phyloP scores from a whole-genome alignment of 73 alveolate species.

The Paramecium primaurelia region DNA sequence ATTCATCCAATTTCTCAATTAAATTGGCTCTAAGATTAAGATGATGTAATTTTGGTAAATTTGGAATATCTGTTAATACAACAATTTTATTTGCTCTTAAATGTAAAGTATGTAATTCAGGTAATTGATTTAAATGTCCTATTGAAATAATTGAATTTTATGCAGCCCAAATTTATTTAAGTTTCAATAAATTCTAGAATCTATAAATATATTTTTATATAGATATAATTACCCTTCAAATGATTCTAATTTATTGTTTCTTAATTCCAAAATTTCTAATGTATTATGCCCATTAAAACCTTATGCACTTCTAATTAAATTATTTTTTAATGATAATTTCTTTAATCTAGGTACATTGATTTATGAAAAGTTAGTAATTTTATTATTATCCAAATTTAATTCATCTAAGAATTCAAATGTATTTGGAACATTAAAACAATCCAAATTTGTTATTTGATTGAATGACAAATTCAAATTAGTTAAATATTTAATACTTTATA shows the following conservation, averaged over 20 bases:
- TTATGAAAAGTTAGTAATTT: slow-evolving; percentile 29
- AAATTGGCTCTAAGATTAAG: slow-evolving; percentile 51
- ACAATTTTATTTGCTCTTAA: slow-evolving; percentile 47
- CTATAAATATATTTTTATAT: neutral
- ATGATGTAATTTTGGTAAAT: slow-evolving; percentile 44
- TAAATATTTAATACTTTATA: neutral
- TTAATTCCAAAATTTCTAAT: slow-evolving; percentile 8
- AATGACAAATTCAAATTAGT: slow-evolving; percentile 56
- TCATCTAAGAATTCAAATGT: slow-evolving; percentile 59
- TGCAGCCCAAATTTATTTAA: slow-evolving; percentile 50
- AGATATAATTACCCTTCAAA: neutral
- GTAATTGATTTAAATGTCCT: slow-evolving; percentile 25
- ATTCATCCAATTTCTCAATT: slow-evolving; percentile 42
- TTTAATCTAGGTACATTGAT: slow-evolving; percentile 27
- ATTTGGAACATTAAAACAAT: slow-evolving; percentile 47
- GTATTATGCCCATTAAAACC: slow-evolving; percentile 52
- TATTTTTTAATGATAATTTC: slow-evolving; percentile 24
- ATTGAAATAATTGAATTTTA: neutral
- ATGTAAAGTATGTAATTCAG: slow-evolving; percentile 49
- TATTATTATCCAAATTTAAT: slow-evolving; percentile 46
- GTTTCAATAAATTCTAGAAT: slow-evolving; percentile 37
- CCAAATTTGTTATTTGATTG: slow-evolving; percentile 44
- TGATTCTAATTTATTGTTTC: slow-evolving; percentile 38
- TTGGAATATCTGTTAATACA: neutral
- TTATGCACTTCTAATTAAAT: slow-evolving; percentile 13